Evolutionary conservation across 257 asterid species (phyloP), one percentile per base, ranked within the genome.

Genomic region (Ilex aquifolium): DNA sequence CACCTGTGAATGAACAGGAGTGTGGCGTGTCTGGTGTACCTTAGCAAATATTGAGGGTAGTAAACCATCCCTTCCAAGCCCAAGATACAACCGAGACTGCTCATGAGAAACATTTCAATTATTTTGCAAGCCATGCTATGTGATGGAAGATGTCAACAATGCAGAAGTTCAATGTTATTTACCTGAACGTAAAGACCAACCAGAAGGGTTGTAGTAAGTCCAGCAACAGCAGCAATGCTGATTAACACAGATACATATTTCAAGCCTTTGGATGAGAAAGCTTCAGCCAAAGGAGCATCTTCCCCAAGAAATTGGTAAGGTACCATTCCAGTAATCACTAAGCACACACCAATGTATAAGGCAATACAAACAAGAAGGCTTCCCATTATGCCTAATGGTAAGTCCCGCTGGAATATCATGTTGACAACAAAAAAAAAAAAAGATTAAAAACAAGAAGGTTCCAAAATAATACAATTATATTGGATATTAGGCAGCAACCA

Each of bases 101-200:
- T 7, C 72, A 79, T 31, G 64, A 67, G 21, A 63, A 59, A 54
- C 61, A 62, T 68, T 21, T 72, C 69, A 72, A 31, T 71, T 61
- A 31, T 65, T 50, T 60, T 61, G 56, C 56, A 75, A 6, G 17
- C 51, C 32, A 63, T 42, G 52, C 30, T 58, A 50, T 56, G 40
- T 56, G 50, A 57, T 16, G 31, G 44, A 61, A 59, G 61, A 63
- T n/a, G 46, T 64, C 15, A 13, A 44, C 51, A 31, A 57, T 55
- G 61, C 59, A 40, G 67, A 52, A 72, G 31, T 30, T 29, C 49
- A 65, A 59, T 32, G 57, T 74, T 54, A 65, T 56, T 74, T 67
- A 85, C 99, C 97, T 92, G 97, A 65, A 89, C 99, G 15, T 92
- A 89, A 72, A 92, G 99, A 71, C 99, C 99, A 60, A 92, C 96